Base-by-base conservation (phyloP, 139 green algal genomes). In the Volvox reticuliferus region DNA sequence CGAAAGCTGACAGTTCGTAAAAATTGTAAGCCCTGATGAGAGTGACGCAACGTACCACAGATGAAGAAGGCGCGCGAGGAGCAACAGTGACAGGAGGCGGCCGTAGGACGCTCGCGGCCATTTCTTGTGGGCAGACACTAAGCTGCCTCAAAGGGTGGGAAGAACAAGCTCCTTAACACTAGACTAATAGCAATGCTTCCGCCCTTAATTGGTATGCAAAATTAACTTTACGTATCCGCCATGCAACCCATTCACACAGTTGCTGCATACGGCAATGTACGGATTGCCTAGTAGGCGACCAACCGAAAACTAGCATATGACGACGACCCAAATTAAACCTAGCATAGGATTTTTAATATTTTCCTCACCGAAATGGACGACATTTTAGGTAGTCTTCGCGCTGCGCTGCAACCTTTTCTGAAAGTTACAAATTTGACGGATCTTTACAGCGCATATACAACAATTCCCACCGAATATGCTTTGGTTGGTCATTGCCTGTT, bases 401-500 rank as follows among this genome's bases (percentile, higher is more conserved):
- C 21, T 37, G 33, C 82, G 33, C 33, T 88, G 33, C 33, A 79
- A 62, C 82, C 82, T 2, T 65, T 89, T 0, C 19, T 89, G 26
- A 2, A 55, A 28, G 71, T 89, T 36, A 18, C 37, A 0, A 82
- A 19, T 14, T 50, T 86, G 22, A 50, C 33, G 0, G 87, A 91
- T 44, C 76, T 91, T 1, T 86, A 91, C 18, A 0, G 1, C 17
- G 77, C 24, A 0, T 91, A 91, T 63, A 91, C 85, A 63, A 32
- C 33, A 24, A 30, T 91, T 13, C 87, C 87, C 1, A 32, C 18
- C 2, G 24, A 68, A 2, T 85, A 83, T 73, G 86, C 73, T 9
- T 61, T 90, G 35, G 35, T 35, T 24, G 87, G 76, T 17, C 87
- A 91, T 36, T 91, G 87, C 61, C 30, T 91, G 14, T 91, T 86